Evolutionary conservation across 2,329 filamentous ascomycete species (phyloP).

Genomic region (Pestalotiopsis sp.): DNA sequence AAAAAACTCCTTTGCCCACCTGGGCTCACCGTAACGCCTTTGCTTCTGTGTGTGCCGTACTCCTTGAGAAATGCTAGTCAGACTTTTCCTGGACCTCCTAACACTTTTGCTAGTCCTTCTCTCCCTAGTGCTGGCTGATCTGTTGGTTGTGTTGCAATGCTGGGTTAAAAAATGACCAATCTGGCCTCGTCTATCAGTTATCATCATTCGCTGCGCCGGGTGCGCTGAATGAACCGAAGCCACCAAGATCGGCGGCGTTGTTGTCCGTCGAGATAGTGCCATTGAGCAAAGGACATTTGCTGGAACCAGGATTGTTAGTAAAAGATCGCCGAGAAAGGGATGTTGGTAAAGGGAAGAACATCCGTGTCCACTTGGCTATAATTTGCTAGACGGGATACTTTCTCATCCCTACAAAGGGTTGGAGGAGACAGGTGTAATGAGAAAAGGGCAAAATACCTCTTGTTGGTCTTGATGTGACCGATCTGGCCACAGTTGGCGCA

Average conservation of each 20-base stretch:
- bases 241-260: conserved; percentile 55
- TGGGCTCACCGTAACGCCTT: background rate
- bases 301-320: conserved; percentile 29
- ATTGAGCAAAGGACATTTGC: conserved; percentile 80
- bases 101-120: background rate
- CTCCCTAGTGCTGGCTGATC: background rate
- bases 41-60: background rate
- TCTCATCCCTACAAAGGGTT: background rate
- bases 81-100: background rate
- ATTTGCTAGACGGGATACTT: conserved; percentile 6
- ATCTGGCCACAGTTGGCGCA: conserved; percentile 97
- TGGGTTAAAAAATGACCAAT: background rate
- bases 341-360: background rate
- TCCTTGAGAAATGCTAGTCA: background rate
- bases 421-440: conserved; percentile 15
- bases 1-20: background rate
- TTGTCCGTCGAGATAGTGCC: conserved; percentile 71
- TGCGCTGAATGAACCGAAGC: conserved; percentile 49
- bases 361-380: background rate
- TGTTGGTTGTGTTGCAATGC: background rate
- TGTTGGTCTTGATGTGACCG: conserved; percentile 98
- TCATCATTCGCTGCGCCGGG: background rate
- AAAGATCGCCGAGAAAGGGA: conserved; percentile 8
- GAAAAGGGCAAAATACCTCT: conserved; percentile 69
- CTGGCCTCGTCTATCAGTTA: background rate